Evolutionary conservation across 2,329 filamentous ascomycete genomes (phyloP), one percentile per base, ranked within the genome.

Genomic region (Botryotinia globosa): DNA sequence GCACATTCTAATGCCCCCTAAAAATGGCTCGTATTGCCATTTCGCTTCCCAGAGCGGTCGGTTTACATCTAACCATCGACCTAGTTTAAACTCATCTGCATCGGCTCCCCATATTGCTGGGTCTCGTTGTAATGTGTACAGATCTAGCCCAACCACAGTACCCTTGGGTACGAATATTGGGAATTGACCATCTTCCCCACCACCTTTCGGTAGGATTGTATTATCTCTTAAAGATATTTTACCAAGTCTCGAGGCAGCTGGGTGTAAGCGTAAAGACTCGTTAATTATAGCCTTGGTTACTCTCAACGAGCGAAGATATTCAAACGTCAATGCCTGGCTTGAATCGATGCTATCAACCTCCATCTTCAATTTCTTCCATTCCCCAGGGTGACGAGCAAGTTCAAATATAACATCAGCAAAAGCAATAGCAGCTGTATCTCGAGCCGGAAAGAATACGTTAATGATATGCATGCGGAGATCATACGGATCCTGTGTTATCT

Each of bases 81-180:
- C 82, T 0, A 83, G 82, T 9, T 76, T 76, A 72, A 83, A 84
- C 20, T 80, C 79, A 39, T 83, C 79, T 7, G 81, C 78, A 61
- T 82, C 78, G 1, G 74, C 72, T 22, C 83, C 83, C 74, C 82
- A 85, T 37, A 83, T 74, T 20, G 81, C 79, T 22, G 74, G 72
- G 3, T 79, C 74, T 5, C 82, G 77, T 66, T 84, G 83, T 78
- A 84, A 80, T 22, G 80, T 80, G 77, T 64, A 22, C 32, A 65
- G 54, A 22, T 61, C 32, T 14, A 73, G 71, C 73, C 18, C 51
- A 62, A 65, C 70, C 63, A 20, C 65, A 39, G 39, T 74, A 67
- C 78, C 78, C 62, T 74, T 75, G 16, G 62, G 58, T 32, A 81
- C 66, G 14, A 79, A 76, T 5, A 80, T 69, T 2, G 80, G 77